phyloP scores from a whole-genome alignment of 768 basidiomycete genomes.

The Tricholoma furcatifolium region DNA sequence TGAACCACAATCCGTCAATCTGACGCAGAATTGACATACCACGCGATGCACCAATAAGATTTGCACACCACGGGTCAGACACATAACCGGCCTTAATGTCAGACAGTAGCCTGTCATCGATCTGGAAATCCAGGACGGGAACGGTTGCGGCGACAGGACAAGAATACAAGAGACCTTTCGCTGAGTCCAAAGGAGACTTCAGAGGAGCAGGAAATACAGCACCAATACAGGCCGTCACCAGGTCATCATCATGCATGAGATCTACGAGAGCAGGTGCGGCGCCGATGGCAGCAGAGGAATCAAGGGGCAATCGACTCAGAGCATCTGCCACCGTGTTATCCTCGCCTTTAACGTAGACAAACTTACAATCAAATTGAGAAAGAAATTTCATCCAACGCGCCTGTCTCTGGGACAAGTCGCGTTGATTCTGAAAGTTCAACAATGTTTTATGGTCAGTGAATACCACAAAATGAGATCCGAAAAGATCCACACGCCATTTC shows the following conservation, averaged over 20 bases:
- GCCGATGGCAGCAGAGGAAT: not conserved
- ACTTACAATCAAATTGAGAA: conserved; percentile 29
- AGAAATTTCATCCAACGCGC: conserved; percentile 33
- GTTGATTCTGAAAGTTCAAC: conserved; percentile 28
- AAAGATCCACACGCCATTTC: conserved; percentile 24
- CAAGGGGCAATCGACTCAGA: conserved; percentile 20
- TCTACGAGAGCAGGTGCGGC: not conserved
- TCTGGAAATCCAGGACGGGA: not conserved
- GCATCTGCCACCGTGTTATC: conserved; percentile 35
- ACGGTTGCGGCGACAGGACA: not conserved
- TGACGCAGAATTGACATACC: not conserved
- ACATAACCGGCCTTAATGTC: not conserved
- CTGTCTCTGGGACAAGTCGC: conserved; percentile 28
- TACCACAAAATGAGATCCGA: conserved; percentile 22
- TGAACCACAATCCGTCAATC: not conserved
- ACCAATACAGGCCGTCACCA: no score
- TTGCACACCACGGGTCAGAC: not conserved
- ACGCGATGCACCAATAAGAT: not conserved
- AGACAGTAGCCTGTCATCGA: not conserved
- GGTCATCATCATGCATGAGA: no score
- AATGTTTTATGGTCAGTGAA: conserved; percentile 38
- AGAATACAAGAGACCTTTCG: no score
- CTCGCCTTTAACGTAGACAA: conserved; percentile 32
- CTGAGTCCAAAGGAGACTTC: no score
- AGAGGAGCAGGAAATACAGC: no score